Evolutionary conservation across 1,284 basidiomycete genomes (phyloP), one percentile per base, ranked within the genome.

Genomic region (Gymnopus androsaceus): DNA sequence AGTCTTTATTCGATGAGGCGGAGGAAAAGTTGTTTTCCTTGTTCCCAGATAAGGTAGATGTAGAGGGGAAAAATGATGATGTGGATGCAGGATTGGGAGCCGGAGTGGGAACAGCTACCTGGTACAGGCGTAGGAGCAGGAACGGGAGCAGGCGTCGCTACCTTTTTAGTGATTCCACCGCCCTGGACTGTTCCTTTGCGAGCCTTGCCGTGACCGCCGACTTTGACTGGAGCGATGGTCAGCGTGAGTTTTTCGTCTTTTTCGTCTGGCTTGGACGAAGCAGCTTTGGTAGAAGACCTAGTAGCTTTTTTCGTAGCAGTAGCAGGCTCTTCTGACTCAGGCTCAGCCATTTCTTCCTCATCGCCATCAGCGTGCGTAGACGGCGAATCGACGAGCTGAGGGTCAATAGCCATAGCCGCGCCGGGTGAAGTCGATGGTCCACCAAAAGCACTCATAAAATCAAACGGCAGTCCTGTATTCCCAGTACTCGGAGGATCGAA

Each of bases 111-210:
- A 54, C 44, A 48, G 61, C 59, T 0, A 60, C 3, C n/a, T n/a
- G 61, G 58, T 12, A 57, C 58, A 7, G 56, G 53, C 41, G 38
- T 15, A 50, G 57, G 15, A 15, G 50, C 17, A 38, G 61, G 48
- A 28, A 65, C 64, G 46, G 67, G 60, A 19, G 63, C 56, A 45
- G 61, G 56, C 44, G 56, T 57, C 25, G 65, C 51, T 19, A 51
- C 58, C 65, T 85, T 86, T 72, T 87, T 90, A 48, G 78, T 73
- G 57, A 89, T 72, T n/a, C 89, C 89, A 6, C 89, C 90, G 1
- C 83, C 81, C 46, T 83, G 80, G 40, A 90, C 84, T 3, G 87
- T 88, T 45, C 87, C 87, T 66, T 84, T 86, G 49, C 88, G 76
- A 9, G 77, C 76, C 67, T 83, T 84, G 53, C 84, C 83, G 59